A percentile compares a stretch with the other conserved stretches of the same genome.
phyloP scores from a whole-genome alignment of 2,329 filamentous ascomycete genomes.

The Aspergillus sojae region DNA sequence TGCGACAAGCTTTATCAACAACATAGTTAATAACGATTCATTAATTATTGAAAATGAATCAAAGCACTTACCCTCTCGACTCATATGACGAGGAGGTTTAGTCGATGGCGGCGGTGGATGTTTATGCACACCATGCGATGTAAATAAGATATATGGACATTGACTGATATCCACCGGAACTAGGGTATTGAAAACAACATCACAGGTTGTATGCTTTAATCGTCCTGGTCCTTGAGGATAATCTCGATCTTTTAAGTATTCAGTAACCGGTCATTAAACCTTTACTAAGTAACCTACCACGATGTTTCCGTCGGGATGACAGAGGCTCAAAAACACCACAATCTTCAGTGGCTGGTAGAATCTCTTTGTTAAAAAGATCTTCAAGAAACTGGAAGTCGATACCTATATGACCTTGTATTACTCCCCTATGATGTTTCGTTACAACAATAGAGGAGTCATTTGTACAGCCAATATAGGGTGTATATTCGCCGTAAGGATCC shows the following conservation, averaged over 20 bases:
- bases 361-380: neutral
- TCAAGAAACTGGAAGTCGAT: neutral
- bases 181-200: neutral
- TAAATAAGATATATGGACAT: neutral
- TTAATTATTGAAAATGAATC: neutral
- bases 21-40: neutral
- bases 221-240: neutral
- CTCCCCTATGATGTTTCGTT: neutral
- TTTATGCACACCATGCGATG: neutral
- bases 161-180: neutral
- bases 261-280: neutral
- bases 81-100: neutral
- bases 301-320: neutral
- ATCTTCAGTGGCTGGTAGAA: neutral
- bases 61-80: neutral
- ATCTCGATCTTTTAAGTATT: neutral
- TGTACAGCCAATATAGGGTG: neutral
- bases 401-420: neutral
- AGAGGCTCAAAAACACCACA: neutral
- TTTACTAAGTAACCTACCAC: neutral
- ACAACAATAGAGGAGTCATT: neutral
- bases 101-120: neutral
- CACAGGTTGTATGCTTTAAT: neutral
- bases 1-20: neutral
- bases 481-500: neutral